These are phyloP conservation scores for Xylaria sp. DNA, from an alignment of 2,329 filamentous ascomycete genomes.

Conservation along the genomic window DNA sequence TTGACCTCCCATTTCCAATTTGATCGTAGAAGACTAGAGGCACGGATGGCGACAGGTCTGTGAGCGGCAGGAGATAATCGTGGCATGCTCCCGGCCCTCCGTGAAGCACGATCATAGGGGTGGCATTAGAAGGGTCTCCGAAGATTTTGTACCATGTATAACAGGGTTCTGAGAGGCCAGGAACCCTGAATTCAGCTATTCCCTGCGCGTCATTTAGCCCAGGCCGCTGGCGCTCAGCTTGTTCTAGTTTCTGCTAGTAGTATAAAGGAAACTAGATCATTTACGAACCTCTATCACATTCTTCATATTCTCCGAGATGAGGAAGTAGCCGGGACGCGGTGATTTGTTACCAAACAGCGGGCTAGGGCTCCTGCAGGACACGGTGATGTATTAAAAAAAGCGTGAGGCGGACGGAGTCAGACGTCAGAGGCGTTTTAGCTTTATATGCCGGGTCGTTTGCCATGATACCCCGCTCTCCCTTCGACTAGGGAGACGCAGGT, in stretches of 20 bases:
- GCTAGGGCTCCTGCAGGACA: background rate
- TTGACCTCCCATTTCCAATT: slow-evolving; percentile 55
- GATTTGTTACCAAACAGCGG: background rate
- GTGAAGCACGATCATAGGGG: slow-evolving; percentile 34
- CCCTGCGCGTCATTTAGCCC: slow-evolving; percentile 4
- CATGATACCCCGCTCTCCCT: background rate
- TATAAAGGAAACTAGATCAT: background rate
- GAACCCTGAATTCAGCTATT: slow-evolving; percentile 14
- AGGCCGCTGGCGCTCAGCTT: background rate
- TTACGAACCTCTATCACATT: slow-evolving; percentile 3
- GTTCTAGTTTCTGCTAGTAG: background rate
- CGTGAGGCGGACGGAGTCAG: no score
- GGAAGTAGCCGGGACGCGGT: background rate
- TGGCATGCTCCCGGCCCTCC: slow-evolving; percentile 49
- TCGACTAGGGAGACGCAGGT: no score
- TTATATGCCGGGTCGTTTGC: background rate
- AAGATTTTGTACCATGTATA: slow-evolving; percentile 35
- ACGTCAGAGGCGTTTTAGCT: background rate
- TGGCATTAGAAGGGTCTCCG: slow-evolving; percentile 24
- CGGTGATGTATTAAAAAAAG: background rate
- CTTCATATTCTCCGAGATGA: background rate
- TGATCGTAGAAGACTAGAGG: slow-evolving; percentile 61
- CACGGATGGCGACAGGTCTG: slow-evolving; percentile 44
- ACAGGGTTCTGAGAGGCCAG: slow-evolving; percentile 16
- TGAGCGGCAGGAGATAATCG: slow-evolving; percentile 49